These are phyloP conservation scores for Tuber microsphaerosporum DNA, from an alignment of 495 filamentous ascomycete genomes.

Conservation along the genomic window DNA sequence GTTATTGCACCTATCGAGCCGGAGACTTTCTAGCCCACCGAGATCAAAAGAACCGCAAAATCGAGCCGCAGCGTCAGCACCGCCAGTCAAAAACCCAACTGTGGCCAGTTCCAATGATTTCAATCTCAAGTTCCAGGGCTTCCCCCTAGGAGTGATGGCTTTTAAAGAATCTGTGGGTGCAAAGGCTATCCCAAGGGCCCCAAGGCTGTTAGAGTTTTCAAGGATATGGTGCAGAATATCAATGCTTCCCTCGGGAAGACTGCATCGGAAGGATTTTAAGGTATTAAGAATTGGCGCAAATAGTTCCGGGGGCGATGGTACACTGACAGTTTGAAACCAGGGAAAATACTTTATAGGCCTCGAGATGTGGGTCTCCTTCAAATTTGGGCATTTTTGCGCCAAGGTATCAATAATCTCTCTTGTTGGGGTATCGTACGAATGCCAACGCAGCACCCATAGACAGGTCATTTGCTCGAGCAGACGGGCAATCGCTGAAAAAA, in stretches of 20 bases:
- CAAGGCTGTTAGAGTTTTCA: slow-evolving; percentile 13
- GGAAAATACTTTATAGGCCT: background rate
- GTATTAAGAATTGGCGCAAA: slow-evolving; percentile 11
- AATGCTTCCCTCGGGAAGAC: background rate
- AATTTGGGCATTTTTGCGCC: slow-evolving; percentile 6
- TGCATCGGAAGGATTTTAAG: slow-evolving; percentile 12
- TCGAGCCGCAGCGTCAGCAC: background rate
- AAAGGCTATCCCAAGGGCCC: slow-evolving; percentile 9
- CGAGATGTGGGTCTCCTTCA: slow-evolving; percentile 19
- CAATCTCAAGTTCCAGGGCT: slow-evolving; percentile 9
- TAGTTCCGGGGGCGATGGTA: background rate
- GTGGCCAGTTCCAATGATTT: slow-evolving; percentile 6
- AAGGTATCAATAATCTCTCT: slow-evolving; percentile 11
- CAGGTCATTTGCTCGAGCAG: slow-evolving; percentile 4
- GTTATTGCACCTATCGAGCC: slow-evolving; percentile 7
- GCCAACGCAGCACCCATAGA: slow-evolving; percentile 12
- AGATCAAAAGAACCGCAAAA: slow-evolving; percentile 13
- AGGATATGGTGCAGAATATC: slow-evolving; percentile 7
- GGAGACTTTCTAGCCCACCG: slow-evolving; percentile 8
- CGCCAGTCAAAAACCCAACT: slow-evolving; percentile 2
- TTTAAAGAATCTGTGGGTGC: background rate
- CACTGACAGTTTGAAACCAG: background rate
- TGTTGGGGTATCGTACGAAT: slow-evolving; percentile 14
- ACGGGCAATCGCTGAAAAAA: slow-evolving; percentile 8
- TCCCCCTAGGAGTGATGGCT: background rate